Conservation (phyloP, 495 filamentous ascomycete genomes). For the Hyaloscypha bicolor region DNA sequence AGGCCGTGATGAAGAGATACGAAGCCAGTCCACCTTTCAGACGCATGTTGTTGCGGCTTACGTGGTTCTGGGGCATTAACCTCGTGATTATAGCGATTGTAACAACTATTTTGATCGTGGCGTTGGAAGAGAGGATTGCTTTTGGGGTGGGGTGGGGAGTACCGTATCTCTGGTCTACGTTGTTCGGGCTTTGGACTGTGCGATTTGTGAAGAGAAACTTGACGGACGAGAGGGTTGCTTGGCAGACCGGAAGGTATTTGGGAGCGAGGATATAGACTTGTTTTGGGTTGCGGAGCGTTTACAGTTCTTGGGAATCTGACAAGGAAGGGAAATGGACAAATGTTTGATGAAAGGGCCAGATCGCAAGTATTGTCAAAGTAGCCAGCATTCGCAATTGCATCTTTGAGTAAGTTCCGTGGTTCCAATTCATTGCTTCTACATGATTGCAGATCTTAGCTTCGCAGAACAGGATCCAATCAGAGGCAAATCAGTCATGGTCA, state of each 20-base stretch:
- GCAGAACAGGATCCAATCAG: too few species aligned
- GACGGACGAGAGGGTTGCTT: conserved; percentile 5
- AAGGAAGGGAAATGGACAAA: too few species aligned
- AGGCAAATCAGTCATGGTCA: too few species aligned
- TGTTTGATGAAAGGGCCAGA: too few species aligned
- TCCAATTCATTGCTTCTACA: too few species aligned
- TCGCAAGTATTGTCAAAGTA: too few species aligned
- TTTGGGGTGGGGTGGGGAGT: conserved; percentile 20
- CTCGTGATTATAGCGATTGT: conserved; percentile 10
- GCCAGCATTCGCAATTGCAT: too few species aligned
- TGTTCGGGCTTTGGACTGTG: conserved; percentile 1
- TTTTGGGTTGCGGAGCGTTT: too few species aligned
- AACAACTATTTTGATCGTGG: conserved; percentile 13
- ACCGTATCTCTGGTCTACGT: conserved; percentile 6
- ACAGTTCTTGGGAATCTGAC: too few species aligned
- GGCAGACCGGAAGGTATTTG: not conserved
- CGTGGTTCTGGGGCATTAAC: conserved; percentile 15
- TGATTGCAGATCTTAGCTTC: too few species aligned
- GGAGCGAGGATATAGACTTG: too few species aligned
- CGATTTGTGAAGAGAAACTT: conserved; percentile 14
- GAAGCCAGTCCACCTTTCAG: conserved; percentile 14
- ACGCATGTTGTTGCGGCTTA: conserved; percentile 11
- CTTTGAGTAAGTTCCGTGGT: too few species aligned
- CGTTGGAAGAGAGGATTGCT: conserved; percentile 8
- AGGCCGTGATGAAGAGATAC: conserved; percentile 18